Percentiles rank a stretch among this genome's conserved stretches.
These are phyloP conservation scores for Cladophialophora chaetospira DNA, from an alignment of 2,329 filamentous ascomycete species.

Conservation along the genomic window DNA sequence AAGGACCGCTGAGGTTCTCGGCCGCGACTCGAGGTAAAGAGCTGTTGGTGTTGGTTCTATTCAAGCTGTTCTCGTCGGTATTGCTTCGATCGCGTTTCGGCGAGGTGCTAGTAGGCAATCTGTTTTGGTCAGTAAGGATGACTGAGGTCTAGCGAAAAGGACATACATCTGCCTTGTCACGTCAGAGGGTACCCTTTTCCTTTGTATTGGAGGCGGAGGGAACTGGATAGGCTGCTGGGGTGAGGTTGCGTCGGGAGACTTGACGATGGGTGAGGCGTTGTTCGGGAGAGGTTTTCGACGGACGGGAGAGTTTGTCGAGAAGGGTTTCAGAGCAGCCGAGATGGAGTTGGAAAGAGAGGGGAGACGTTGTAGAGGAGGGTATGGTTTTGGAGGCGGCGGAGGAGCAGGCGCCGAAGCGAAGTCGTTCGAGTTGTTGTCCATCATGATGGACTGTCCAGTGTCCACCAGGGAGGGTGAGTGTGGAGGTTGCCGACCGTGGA, in stretches of 20 bases:
- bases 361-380: conserved; percentile 22
- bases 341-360: conserved; percentile 21
- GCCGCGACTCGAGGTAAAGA: conserved; percentile 7
- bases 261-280: conserved; percentile 38
- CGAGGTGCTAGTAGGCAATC: conserved; percentile 3
- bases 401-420: conserved; percentile 27
- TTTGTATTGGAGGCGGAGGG: not conserved
- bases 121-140: conserved; percentile 9
- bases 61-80: conserved; percentile 5
- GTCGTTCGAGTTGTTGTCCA: conserved; percentile 21
- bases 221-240: conserved; percentile 23
- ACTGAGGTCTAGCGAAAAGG: not conserved
- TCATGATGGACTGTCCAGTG: conserved; percentile 18
- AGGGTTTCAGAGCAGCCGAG: conserved; percentile 22
- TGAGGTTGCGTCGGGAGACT: conserved; percentile 13
- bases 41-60: conserved; percentile 11
- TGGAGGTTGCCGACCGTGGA: conserved; percentile 13
- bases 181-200: conserved; percentile 5
- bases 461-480: not conserved
- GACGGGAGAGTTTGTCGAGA: conserved; percentile 41
- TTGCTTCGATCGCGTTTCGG: not conserved
- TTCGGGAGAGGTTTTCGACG: conserved; percentile 58
- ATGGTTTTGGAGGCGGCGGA: conserved; percentile 24
- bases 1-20: conserved; percentile 7
- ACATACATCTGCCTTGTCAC: conserved; percentile 17